A percentile compares a stretch with the other conserved stretches of the same genome.
Conservation (phyloP, 345 rosid species). For the Durio zibethinus region DNA sequence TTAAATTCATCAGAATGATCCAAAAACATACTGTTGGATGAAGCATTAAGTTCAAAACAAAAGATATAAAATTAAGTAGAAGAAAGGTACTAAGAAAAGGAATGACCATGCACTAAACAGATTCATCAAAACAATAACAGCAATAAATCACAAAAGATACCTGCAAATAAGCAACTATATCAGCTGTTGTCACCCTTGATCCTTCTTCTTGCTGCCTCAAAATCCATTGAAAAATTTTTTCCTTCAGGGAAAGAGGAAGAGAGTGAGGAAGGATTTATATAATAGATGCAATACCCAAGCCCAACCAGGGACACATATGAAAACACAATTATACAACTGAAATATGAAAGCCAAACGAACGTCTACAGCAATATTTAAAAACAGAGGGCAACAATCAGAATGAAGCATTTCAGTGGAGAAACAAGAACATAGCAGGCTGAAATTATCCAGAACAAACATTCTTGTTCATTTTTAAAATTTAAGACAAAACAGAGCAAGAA, state of each 20-base stretch:
- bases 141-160: conserved; percentile 26
- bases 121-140: not conserved
- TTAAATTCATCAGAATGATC: not conserved
- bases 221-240: conserved; percentile 77
- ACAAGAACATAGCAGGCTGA: not conserved
- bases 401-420: not conserved
- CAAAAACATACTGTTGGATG: not conserved
- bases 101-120: not conserved
- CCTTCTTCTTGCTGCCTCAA: conserved; percentile 75
- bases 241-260: conserved; percentile 34
- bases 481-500: not conserved
- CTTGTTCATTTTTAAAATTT: not conserved
- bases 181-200: conserved; percentile 53
- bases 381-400: not conserved
- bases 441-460: not conserved
- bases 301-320: not conserved
- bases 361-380: not conserved
- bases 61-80: not conserved
- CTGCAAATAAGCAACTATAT: conserved; percentile 66
- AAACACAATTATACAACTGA: not conserved
- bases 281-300: not conserved
- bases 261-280: not conserved
- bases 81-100: not conserved
- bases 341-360: not conserved
- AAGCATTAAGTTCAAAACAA: not conserved